phyloP scores from a whole-genome alignment of 306 rosid species.

The Cicer judaicum region DNA sequence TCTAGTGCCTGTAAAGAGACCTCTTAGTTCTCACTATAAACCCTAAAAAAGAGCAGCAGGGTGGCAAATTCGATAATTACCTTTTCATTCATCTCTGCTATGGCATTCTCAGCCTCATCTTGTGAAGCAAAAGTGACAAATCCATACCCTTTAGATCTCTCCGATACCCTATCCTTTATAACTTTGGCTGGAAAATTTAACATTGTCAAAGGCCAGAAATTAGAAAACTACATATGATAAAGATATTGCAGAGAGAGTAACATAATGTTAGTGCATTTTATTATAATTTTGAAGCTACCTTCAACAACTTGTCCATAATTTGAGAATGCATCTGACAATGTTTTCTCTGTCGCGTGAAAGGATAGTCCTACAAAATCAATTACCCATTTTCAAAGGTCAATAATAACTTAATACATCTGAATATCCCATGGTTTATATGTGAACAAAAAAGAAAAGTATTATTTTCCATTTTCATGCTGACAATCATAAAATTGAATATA shows the following conservation, averaged over 20 bases:
- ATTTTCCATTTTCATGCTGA: not conserved
- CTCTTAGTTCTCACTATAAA: slow-evolving; percentile 36
- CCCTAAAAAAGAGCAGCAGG: not conserved
- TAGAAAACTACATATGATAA: not conserved
- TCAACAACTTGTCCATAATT: slow-evolving; percentile 84
- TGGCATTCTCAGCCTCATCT: slow-evolving; percentile 80
- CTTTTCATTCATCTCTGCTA: slow-evolving; percentile 83
- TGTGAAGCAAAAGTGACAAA: slow-evolving; percentile 85
- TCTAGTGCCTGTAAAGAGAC: slow-evolving; percentile 65
- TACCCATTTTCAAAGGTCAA: slow-evolving; percentile 6
- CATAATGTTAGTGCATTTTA: slow-evolving; percentile 32
- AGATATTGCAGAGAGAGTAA: not conserved
- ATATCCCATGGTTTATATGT: not conserved
- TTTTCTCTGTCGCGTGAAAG: slow-evolving; percentile 67
- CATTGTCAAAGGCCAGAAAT: slow-evolving; percentile 36
- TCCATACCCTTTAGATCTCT: slow-evolving; percentile 89
- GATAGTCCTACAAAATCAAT: slow-evolving; percentile 69
- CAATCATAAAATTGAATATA: not conserved
- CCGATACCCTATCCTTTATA: slow-evolving; percentile 71
- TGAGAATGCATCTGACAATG: slow-evolving; percentile 80
- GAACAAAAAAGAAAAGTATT: too few species aligned
- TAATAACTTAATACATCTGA: not conserved
- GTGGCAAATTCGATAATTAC: slow-evolving; percentile 41
- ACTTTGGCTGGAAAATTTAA: slow-evolving; percentile 69
- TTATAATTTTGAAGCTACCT: slow-evolving; percentile 52